phyloP scores from a whole-genome alignment of 2,329 filamentous ascomycete genomes.

The Penicillium oxalicum region DNA sequence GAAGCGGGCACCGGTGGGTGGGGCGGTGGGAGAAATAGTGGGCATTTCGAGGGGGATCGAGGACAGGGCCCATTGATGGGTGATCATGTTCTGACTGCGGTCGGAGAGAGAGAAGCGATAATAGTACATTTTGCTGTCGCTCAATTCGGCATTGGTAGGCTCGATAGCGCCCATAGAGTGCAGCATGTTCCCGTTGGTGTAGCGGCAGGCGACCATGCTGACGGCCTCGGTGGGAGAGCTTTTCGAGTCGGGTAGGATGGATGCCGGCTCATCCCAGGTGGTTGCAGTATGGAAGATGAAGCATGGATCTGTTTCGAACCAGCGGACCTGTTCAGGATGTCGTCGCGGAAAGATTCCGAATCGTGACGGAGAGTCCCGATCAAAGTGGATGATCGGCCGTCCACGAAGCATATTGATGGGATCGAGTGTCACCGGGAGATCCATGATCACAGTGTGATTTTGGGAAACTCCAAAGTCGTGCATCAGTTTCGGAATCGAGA shows the following conservation, averaged over 20 bases:
- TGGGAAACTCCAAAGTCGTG: constrained; percentile 67
- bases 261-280: constrained; percentile 52
- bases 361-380: constrained; percentile 52
- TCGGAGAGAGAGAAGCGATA: background rate
- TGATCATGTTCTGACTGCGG: background rate
- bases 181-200: constrained; percentile 60
- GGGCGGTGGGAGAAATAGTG: background rate
- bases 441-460: constrained; percentile 60
- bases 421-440: constrained; percentile 61
- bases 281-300: constrained; percentile 69
- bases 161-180: constrained; percentile 60
- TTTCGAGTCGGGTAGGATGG: background rate
- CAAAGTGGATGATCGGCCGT: constrained; percentile 14
- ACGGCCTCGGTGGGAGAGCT: constrained; percentile 39
- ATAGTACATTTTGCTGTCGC: constrained; percentile 49
- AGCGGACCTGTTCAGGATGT: constrained; percentile 51
- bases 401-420: constrained; percentile 42
- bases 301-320: constrained; percentile 63
- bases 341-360: constrained; percentile 64
- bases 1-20: background rate
- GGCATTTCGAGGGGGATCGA: background rate
- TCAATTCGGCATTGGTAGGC: constrained; percentile 41
- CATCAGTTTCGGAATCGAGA: constrained; percentile 65
- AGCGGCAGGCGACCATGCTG: constrained; percentile 60
- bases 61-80: background rate